phyloP scores from a whole-genome alignment of 2,329 filamentous ascomycete genomes.

The Pseudogymnoascus verrucosus region DNA sequence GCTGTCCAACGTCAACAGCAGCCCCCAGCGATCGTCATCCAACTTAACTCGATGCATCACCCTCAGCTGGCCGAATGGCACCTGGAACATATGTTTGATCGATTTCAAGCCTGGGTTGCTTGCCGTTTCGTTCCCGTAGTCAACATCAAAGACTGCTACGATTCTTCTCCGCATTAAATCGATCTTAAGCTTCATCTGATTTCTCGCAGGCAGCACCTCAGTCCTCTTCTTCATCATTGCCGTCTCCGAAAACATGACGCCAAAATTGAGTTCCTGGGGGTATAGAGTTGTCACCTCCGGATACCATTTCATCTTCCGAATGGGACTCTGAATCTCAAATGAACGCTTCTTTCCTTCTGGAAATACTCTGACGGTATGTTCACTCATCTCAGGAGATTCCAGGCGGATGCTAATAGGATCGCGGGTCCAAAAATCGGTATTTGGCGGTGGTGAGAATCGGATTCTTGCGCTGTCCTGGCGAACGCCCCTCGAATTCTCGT shows the following conservation, averaged over 20 bases:
- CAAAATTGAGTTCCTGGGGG: constrained; percentile 50
- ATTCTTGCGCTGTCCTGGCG: constrained; percentile 38
- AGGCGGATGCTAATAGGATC: constrained; percentile 19
- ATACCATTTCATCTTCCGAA: constrained; percentile 26
- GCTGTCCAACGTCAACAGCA: constrained; percentile 41
- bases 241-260: constrained; percentile 45
- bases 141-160: constrained; percentile 33
- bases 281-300: constrained; percentile 34
- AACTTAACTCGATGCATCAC: constrained; percentile 34
- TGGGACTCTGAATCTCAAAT: constrained; percentile 25
- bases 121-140: constrained; percentile 17
- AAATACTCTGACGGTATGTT: constrained; percentile 12
- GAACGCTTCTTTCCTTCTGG: neutral
- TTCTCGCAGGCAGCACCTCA: constrained; percentile 17
- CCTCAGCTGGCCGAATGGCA: constrained; percentile 36
- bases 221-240: constrained; percentile 54
- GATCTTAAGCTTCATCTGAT: constrained; percentile 30
- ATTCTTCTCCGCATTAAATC: constrained; percentile 34
- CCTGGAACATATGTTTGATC: constrained; percentile 27
- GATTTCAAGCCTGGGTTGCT: constrained; percentile 15
- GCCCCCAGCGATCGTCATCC: constrained; percentile 26
- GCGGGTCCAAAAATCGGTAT: constrained; percentile 41
- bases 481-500: constrained; percentile 34
- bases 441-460: constrained; percentile 50
- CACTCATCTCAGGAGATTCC: constrained; percentile 17